phyloP scores from a whole-genome alignment of 2,329 filamentous ascomycete species.

The Diaporthe eres region DNA sequence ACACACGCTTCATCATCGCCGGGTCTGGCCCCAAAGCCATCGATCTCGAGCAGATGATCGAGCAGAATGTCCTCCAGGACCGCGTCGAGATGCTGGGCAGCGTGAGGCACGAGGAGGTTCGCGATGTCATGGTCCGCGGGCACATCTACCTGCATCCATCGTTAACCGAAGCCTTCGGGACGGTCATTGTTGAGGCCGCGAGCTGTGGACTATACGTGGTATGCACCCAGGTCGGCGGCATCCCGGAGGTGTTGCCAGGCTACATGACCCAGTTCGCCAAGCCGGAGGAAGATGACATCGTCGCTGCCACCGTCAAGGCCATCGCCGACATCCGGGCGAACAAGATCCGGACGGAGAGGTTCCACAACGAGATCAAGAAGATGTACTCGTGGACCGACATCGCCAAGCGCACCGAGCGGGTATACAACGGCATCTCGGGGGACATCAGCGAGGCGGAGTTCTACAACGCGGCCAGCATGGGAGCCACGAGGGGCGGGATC shows the following conservation, averaged over 20 bases:
- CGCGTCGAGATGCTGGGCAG: slow-evolving; percentile 93
- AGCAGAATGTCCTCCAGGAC: slow-evolving; percentile 93
- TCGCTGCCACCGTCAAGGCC: slow-evolving; percentile 88
- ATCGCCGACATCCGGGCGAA: slow-evolving; percentile 89
- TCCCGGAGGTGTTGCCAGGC: slow-evolving; percentile 93
- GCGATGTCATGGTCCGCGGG: slow-evolving; percentile 96
- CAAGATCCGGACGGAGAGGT: slow-evolving; percentile 90
- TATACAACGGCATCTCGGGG: slow-evolving; percentile 93
- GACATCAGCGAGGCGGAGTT: slow-evolving; percentile 89
- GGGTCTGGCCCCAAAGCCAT: slow-evolving; percentile 97
- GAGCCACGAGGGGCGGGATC: slow-evolving; percentile 78
- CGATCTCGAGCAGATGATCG: slow-evolving; percentile 97
- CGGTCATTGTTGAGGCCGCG: slow-evolving; percentile 96
- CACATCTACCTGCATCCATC: slow-evolving; percentile 98
- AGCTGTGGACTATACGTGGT: slow-evolving; percentile 97
- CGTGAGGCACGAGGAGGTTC: slow-evolving; percentile 94
- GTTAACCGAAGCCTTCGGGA: slow-evolving; percentile 96
- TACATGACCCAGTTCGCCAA: slow-evolving; percentile 99
- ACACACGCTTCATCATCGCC: slow-evolving; percentile 96
- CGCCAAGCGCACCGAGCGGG: slow-evolving; percentile 90
- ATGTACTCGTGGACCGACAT: slow-evolving; percentile 99
- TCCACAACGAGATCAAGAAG: slow-evolving; percentile 96
- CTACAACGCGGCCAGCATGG: slow-evolving; percentile 79
- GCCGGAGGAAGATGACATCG: slow-evolving; percentile 95
- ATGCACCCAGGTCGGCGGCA: slow-evolving; percentile 95